Conservation (phyloP, 495 filamentous ascomycete species). For the Penicillium tannophilum region DNA sequence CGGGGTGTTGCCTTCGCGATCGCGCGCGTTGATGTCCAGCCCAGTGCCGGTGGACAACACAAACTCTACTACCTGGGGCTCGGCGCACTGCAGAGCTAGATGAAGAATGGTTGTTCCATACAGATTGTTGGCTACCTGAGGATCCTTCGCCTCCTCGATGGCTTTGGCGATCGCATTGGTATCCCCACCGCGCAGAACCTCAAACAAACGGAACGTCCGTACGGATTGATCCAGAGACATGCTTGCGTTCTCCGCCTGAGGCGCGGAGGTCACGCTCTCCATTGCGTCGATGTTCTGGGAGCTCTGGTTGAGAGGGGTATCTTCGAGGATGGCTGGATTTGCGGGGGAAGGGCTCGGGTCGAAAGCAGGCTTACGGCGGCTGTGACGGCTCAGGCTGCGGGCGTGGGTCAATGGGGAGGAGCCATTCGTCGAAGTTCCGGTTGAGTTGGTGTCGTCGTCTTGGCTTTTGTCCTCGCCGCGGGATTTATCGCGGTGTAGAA, state of each 20-base stretch:
- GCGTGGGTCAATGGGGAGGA: conserved; percentile 29
- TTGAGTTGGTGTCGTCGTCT: conserved; percentile 34
- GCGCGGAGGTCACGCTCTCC: conserved; percentile 35
- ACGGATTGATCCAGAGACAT: conserved; percentile 90
- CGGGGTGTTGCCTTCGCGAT: conserved; percentile 91
- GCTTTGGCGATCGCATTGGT: conserved; percentile 87
- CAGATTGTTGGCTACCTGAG: conserved; percentile 47
- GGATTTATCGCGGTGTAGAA: conserved; percentile 54
- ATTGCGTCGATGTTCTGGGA: conserved; percentile 25
- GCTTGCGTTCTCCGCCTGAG: conserved; percentile 33
- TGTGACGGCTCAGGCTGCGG: conserved; percentile 37
- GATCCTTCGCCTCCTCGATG: conserved; percentile 68
- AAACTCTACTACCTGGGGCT: conserved; percentile 93
- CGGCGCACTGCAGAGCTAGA: conserved; percentile 95
- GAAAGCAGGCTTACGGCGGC: conserved; percentile 27
- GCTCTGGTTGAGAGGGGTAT: conserved; percentile 31
- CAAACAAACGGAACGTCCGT: conserved; percentile 89
- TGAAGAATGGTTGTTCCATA: conserved; percentile 89
- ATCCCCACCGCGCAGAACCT: conserved; percentile 86
- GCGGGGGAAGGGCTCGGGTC: conserved; percentile 24
- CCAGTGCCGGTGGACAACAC: conserved; percentile 69
- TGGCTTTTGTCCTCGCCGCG: conserved; percentile 47
- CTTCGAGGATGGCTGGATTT: conserved; percentile 29
- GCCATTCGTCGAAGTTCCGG: conserved; percentile 32
- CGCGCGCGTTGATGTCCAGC: conserved; percentile 84